Evolutionary conservation across 139 green algal genomes (phyloP), one percentile per base, ranked within the genome.

Genomic region (Astrephomene gubernaculifera): DNA sequence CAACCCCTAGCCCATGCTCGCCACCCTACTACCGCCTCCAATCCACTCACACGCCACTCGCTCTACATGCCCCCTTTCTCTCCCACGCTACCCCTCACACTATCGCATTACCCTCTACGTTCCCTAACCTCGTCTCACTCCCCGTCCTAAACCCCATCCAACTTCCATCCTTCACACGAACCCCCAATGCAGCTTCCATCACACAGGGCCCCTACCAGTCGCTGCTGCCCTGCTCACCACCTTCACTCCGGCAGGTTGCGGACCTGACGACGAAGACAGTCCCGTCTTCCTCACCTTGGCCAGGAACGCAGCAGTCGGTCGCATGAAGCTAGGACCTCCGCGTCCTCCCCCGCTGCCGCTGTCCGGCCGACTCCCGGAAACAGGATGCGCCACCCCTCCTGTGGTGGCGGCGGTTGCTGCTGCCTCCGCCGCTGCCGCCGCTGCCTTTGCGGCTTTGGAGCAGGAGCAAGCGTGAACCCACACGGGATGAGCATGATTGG

Each of bases 291-390:
- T 27, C 70, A 60, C 41, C 70, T 78, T 78, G n/a, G 70, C 70
- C 6, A 35, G 19, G 29, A 39, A 78, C 7, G 70, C 43, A 25
- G 44, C 70, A 4, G 70, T 78, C 1, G 27, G 70, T 7, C 39
- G 43, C 70, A 78, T 78, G 27, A 78, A 78, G 70, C 43, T 22
- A 27, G 70, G 43, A n/a, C 57, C 57, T 22, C 24, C 24, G 57
- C 17, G 19, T n/a, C 27, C 57, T 6, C 19, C 19, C 19, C 19
- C 19, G 57, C 24, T 9, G 57, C 19, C 19, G 17, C 17, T 6
- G 19, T 65, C 49, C 57, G 57, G 19, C 57, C 19, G 19, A 22
- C 19, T 22, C 70, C 39, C 70, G 39, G 10, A 39, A 19, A 17
- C 63, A 31, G 6, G 8, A 41, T 31, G 6, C 6, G 6, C n/a